Base-by-base conservation (phyloP, 2,329 filamentous ascomycete genomes). In the Pseudophaeomoniella oleicola region DNA sequence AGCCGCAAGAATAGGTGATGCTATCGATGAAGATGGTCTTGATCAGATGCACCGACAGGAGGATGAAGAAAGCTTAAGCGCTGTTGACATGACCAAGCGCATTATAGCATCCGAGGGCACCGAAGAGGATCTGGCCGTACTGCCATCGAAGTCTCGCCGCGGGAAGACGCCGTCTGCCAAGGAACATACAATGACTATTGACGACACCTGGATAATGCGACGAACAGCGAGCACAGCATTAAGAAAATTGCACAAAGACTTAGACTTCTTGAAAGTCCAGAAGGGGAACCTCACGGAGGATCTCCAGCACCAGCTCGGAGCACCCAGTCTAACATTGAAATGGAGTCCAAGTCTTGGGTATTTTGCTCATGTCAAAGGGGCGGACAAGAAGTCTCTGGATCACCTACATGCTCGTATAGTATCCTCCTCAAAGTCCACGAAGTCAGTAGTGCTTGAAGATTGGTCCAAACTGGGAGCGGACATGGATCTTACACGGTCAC, bases 21-120 rank as follows among this genome's bases (percentile, higher is more conserved):
- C 88, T 3, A 93, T 98, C 39, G 90, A 98, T 49, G 90, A 96
- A 58, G 87, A 94, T 43, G 84, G 86, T 0, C 63, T 96, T n/a
- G 67, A 77, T 12, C 75, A 83, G 45, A 78, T 83, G 48, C 87
- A 94, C 48, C 72, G 79, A 22, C 69, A 79, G 1, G 77, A 90
- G 46, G 78, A 88, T 42, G 75, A 71, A 36, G 75, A 83, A 43
- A 75, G 77, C 1, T 73, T 69, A 14, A 72, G 79, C 41, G 75
- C 90, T 48, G 72, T 82, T 16, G 72, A 73, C 2, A 64, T 93
- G 34, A 84, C 84, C 4, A 73, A 86, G 51, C 71, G 80, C 39
- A 71, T 88, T 9, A 66, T 84, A 14, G 64, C 67, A 16, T 68
- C 71, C 19, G 80, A 86, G 53, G 81, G 75, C 3, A 60, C 67